phyloP scores from a whole-genome alignment of 495 filamentous ascomycete species.

The Xylaria longipes region DNA sequence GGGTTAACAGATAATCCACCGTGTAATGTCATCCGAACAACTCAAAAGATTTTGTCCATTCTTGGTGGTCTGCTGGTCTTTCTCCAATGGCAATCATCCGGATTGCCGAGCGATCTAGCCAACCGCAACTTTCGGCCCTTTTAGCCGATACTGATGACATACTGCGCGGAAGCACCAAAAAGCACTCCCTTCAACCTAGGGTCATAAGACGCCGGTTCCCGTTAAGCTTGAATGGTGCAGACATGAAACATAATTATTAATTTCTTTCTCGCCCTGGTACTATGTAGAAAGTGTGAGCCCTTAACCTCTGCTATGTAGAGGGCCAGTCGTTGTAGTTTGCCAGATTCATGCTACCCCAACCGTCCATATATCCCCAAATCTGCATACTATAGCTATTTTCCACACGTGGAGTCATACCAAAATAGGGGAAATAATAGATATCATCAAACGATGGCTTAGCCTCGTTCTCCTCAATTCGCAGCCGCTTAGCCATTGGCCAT shows the following conservation, averaged over 20 bases:
- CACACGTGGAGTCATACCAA: not conserved
- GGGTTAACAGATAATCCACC: conserved; percentile 13
- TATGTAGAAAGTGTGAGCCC: not conserved
- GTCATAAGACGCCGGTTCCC: not conserved
- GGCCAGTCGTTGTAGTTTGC: not conserved
- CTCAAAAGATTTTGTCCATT: not conserved
- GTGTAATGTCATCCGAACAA: not conserved
- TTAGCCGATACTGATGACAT: conserved; percentile 3
- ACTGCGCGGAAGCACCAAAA: not conserved
- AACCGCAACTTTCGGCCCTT: conserved; percentile 9
- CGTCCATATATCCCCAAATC: not conserved
- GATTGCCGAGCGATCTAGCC: conserved; percentile 18
- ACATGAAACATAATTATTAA: not conserved
- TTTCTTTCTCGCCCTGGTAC: not conserved
- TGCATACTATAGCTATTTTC: not conserved
- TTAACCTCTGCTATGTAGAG: not conserved
- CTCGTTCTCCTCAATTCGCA: not conserved
- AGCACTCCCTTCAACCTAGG: not conserved
- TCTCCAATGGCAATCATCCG: conserved; percentile 18
- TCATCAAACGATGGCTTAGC: not conserved
- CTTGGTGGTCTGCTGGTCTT: not conserved
- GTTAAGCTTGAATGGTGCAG: not conserved
- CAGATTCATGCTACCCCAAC: not conserved
- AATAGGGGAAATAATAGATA: not conserved
- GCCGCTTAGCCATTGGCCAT: conserved; percentile 7